These are phyloP conservation scores for Eleusine indica DNA, from an alignment of 176 grass and related monocot genomes.

Conservation along the genomic window DNA sequence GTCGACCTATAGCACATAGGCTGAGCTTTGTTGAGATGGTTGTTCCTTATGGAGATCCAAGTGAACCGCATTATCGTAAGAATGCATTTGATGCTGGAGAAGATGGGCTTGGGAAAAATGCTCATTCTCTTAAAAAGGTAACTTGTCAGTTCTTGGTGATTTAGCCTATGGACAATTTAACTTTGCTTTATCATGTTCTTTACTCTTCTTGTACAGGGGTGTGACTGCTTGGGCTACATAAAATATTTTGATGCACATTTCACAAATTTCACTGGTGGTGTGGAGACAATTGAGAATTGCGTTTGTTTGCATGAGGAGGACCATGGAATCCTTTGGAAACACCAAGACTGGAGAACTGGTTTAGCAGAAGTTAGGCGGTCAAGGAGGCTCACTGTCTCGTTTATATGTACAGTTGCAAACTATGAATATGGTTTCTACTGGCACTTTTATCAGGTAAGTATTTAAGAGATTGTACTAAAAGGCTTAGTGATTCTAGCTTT, in stretches of 20 bases:
- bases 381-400: constrained; percentile 95
- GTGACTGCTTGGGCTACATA: constrained; percentile 96
- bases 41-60: constrained; percentile 99
- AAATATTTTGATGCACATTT: constrained; percentile 99
- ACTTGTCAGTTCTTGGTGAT: constrained; percentile 8
- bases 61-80: constrained; percentile 96
- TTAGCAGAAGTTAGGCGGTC: constrained; percentile 97
- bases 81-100: constrained; percentile 99
- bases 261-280: constrained; percentile 92
- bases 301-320: constrained; percentile 99
- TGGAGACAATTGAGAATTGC: constrained; percentile 99
- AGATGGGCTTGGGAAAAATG: constrained; percentile 98
- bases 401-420: constrained; percentile 99
- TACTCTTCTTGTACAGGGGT: constrained; percentile 63
- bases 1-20: constrained; percentile 88
- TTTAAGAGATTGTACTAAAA: neutral
- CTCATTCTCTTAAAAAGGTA: constrained; percentile 99
- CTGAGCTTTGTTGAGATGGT: constrained; percentile 99
- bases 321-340: constrained; percentile 99
- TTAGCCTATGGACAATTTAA: neutral
- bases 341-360: constrained; percentile 99
- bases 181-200: constrained; percentile 29
- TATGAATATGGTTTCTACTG: constrained; percentile 99
- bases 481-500: neutral
- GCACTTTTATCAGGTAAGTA: constrained; percentile 96